Base-by-base conservation (phyloP, 768 basidiomycete genomes). In the Lactifluus echinatus region DNA sequence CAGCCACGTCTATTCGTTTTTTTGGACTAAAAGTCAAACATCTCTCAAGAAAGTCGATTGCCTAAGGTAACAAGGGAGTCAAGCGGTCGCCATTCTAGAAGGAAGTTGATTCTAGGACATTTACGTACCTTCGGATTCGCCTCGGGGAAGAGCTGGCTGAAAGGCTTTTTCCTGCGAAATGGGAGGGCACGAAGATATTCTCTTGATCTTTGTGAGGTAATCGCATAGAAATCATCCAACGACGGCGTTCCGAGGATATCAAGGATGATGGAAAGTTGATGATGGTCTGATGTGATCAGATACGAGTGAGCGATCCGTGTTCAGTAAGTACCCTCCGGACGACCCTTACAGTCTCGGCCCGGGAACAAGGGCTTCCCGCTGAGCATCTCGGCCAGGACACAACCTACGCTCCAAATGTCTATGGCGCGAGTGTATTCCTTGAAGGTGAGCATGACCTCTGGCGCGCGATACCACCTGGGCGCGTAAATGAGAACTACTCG, bases 401-500 rank as follows among this genome's bases (percentile, higher is more conserved):
- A 92, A 1, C 89, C 87, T 19, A 91, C 88, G 57, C 83, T 84
- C 90, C 89, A 93, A 68, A 92, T 79, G 62, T 91, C 89, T 69
- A 91, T 88, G 0, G 87, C 87, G 33, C 81, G 80, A 5, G 92
- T 93, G 69, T 97, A 97, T 74, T 94, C 86, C 67, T 94, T 93
- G 76, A 96, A 97, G 0, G 92, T 95, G 34, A 98, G 79, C 95
- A 98, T 97, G 60, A 98, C 90, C 69, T 97, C 95, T 0, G 95
- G 95, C 0, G 95, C 95, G 29, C 95, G 84, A 69, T 97, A 98
- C 95, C 95, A 97, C 66, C 92, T 85, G 49, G 36, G 43, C 29
- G 23, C 36, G 55, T 33, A 26, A 26, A 53, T 31, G 23, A 53
- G 40, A 24, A 14, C 17, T 59, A 59, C 61, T 45, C 65, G 50